These are phyloP conservation scores for Raddia distichophylla DNA, from an alignment of 176 grass and related monocot genomes.

Conservation along the genomic window DNA sequence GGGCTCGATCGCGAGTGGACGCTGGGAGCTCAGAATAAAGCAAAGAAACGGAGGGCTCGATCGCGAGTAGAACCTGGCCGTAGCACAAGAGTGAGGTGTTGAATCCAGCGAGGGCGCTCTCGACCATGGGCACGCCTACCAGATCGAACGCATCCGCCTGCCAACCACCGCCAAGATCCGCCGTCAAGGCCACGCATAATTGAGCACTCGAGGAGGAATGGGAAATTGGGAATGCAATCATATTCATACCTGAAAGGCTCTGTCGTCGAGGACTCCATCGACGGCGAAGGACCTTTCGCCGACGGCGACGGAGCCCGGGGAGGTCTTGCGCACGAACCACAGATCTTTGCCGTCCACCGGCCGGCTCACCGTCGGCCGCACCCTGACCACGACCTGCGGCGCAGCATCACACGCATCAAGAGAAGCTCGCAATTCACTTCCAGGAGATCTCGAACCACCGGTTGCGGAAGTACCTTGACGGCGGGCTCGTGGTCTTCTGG, in stretches of 20 bases:
- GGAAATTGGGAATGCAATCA: neutral
- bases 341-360: slow-evolving; percentile 52
- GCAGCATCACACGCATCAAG: slow-evolving; percentile 3
- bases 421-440: neutral
- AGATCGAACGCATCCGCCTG: slow-evolving; percentile 81
- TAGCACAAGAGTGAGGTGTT: slow-evolving; percentile 90
- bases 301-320: slow-evolving; percentile 50
- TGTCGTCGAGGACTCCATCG: slow-evolving; percentile 74
- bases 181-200: neutral
- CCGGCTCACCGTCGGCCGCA: slow-evolving; percentile 50
- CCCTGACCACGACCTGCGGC: slow-evolving; percentile 54
- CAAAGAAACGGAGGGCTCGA: neutral
- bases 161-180: slow-evolving; percentile 28
- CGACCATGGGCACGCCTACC: slow-evolving; percentile 66
- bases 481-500: slow-evolving; percentile 21
- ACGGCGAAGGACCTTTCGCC: slow-evolving; percentile 65
- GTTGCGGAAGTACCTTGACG: slow-evolving; percentile 40
- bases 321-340: slow-evolving; percentile 55
- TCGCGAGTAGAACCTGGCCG: slow-evolving; percentile 61
- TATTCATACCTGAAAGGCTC: slow-evolving; percentile 76
- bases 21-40: neutral
- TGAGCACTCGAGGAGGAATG: neutral
- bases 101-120: slow-evolving; percentile 80
- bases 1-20: neutral
- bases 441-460: neutral